Evolutionary conservation across 768 basidiomycete genomes (phyloP), one percentile per base, ranked within the genome.

Genomic region (Grammothele lineata): DNA sequence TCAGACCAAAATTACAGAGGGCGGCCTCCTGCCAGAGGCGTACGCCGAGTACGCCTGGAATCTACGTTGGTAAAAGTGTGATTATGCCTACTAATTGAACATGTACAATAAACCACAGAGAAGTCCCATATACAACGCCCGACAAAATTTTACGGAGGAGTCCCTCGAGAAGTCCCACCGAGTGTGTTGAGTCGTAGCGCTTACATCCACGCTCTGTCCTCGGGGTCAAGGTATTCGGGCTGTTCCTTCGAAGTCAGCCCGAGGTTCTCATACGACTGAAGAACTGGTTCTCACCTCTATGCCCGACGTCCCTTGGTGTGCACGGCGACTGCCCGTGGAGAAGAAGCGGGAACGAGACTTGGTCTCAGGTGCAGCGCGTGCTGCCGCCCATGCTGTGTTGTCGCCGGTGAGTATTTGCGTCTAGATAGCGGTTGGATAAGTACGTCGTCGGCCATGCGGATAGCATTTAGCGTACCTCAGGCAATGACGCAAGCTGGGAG

Each of bases 321-420:
- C 17, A 19, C 27, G 22, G 17, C 38, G 43, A 17, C 17, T 17
- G 27, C 27, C 8, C 5, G 37, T 15, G 15, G 51, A n/a, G 25
- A 39, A 30, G 37, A 48, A 48, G 35, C 51, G 36, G 12, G 34
- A 15, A 15, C 51, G 51, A 14, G 17, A 19, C 23, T 48, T 47
- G 6, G 24, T n/a, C 5, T 23, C 3, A 23, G 2, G 15, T 40
- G 37, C n/a, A 38, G 32, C 25, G 22, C n/a, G 23, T 5, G 37
- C 25, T 14, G 42, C 19, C 18, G 41, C 61, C 71, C 72, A 75
- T 10, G 74, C 70, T 41, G 61, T 62, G 46, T 74, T 64, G 41
- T 75, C 68, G 4, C 57, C 56, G n/a, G 64, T 65, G 8, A 72
- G 59, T 59, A 65, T 65, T 33, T 50, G 27, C 12, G 43, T 42